Conservation (phyloP, 768 basidiomycete genomes). For the Suillus tomentosus region DNA sequence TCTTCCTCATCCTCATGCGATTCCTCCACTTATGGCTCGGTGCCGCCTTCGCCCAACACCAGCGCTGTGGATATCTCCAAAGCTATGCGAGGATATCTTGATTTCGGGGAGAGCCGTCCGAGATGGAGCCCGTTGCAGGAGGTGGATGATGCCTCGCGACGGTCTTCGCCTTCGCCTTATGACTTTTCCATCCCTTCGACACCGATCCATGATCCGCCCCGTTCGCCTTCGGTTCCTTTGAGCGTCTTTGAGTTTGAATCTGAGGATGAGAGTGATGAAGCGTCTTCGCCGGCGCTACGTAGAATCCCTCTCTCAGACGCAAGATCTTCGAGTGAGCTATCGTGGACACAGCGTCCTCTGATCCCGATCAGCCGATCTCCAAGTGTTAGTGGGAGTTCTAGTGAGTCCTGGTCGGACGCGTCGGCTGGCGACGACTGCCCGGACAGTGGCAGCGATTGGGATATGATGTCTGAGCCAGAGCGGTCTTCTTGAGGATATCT, state of each 20-base stretch:
- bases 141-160: constrained; percentile 1
- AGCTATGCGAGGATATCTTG: constrained; percentile 15
- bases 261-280: constrained; percentile 20
- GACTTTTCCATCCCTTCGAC: constrained; percentile 24
- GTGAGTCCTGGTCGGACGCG: constrained; percentile 30
- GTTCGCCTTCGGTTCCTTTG: constrained; percentile 20
- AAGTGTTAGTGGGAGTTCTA: constrained; percentile 19
- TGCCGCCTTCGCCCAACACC: constrained; percentile 23
- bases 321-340: not conserved
- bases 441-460: constrained; percentile 24
- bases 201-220: constrained; percentile 19
- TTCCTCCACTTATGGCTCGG: constrained; percentile 21
- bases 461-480: constrained; percentile 20
- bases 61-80: constrained; percentile 13
- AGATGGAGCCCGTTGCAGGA: constrained; percentile 14
- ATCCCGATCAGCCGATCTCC: not conserved
- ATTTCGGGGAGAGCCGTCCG: constrained; percentile 10
- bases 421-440: constrained; percentile 13
- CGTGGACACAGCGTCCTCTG: not conserved
- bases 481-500: not conserved
- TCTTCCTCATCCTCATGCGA: constrained; percentile 20
- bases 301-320: not conserved
- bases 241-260: constrained; percentile 13
- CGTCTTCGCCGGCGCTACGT: not conserved
- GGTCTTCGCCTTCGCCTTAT: constrained; percentile 23